phyloP scores from a whole-genome alignment of 2,329 filamentous ascomycete genomes.

The Dichotomopilus funicola region DNA sequence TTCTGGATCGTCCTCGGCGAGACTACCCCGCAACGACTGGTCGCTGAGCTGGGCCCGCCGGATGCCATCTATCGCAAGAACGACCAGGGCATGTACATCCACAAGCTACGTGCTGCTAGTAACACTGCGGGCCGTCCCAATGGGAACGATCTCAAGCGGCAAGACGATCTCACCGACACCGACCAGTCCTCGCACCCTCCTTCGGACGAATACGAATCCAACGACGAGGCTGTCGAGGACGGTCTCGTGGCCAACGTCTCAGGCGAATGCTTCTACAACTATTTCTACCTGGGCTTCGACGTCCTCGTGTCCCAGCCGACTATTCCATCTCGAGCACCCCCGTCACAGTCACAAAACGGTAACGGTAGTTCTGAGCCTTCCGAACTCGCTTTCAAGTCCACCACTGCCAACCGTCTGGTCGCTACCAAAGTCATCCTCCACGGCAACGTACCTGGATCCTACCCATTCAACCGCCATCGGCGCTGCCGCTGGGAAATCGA shows the following conservation, averaged over 20 bases:
- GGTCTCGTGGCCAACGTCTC: slow-evolving; percentile 48
- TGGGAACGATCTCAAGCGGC: slow-evolving; percentile 37
- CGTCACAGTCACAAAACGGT: slow-evolving; percentile 45
- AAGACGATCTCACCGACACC: slow-evolving; percentile 60
- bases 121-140: slow-evolving; percentile 43
- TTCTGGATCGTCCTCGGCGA: slow-evolving; percentile 73
- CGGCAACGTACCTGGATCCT: slow-evolving; percentile 90
- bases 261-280: slow-evolving; percentile 89
- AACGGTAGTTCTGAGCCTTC: slow-evolving; percentile 19
- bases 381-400: slow-evolving; percentile 33
- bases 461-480: slow-evolving; percentile 91
- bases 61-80: slow-evolving; percentile 92
- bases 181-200: slow-evolving; percentile 70
- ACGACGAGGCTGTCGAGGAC: slow-evolving; percentile 50
- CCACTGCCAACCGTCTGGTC: slow-evolving; percentile 60
- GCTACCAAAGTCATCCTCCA: slow-evolving; percentile 91
- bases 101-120: slow-evolving; percentile 55
- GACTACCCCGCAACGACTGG: slow-evolving; percentile 85
- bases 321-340: slow-evolving; percentile 46
- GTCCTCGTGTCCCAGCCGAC: slow-evolving; percentile 78
- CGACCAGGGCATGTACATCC: slow-evolving; percentile 82
- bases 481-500: slow-evolving; percentile 78
- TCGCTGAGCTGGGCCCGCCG: slow-evolving; percentile 85
- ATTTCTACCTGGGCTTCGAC: slow-evolving; percentile 93
- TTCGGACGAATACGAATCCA: slow-evolving; percentile 62